Percentiles rank a stretch among this genome's conserved stretches.
These are phyloP conservation scores for Fusarium begoniae DNA, from an alignment of 2,329 filamentous ascomycete species.

Conservation along the genomic window DNA sequence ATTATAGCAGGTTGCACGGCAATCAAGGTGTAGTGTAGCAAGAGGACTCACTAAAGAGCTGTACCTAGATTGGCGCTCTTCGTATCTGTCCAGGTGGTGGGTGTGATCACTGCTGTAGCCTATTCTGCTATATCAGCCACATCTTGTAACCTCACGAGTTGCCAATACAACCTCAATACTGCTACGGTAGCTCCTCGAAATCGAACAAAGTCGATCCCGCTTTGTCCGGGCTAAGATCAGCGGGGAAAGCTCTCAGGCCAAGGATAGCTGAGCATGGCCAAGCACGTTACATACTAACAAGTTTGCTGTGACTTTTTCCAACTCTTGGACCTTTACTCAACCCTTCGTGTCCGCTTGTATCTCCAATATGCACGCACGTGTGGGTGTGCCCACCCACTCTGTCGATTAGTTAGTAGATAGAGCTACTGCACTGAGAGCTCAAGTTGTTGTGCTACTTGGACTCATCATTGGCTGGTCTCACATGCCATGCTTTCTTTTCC, in stretches of 20 bases:
- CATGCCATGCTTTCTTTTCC: conserved; percentile 18
- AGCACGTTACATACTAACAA: neutral
- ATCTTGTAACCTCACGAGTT: conserved; percentile 2
- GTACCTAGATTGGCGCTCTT: conserved; percentile 25
- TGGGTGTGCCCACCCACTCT: conserved; percentile 10
- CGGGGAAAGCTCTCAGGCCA: neutral
- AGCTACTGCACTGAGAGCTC: conserved; percentile 28
- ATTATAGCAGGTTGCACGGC: neutral
- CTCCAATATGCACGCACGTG: conserved; percentile 21
- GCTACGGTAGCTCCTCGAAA: neutral
- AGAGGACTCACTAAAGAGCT: neutral
- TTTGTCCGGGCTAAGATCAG: conserved; percentile 4
- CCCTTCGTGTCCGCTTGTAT: neutral
- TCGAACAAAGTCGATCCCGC: conserved; percentile 1
- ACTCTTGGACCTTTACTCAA: neutral
- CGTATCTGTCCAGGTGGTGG: conserved; percentile 30
- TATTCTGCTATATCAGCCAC: conserved; percentile 18
- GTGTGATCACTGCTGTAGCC: conserved; percentile 27
- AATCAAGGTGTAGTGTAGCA: neutral
- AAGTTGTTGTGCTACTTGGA: neutral
- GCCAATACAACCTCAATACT: neutral
- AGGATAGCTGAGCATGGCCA: conserved; percentile 6
- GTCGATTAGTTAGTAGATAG: conserved; percentile 16
- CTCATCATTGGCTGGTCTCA: conserved; percentile 4
- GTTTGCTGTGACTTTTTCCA: neutral